Percentiles rank a stretch among this genome's conserved stretches.
These are phyloP conservation scores for Raffaelea deltoideospora DNA, from an alignment of 2,329 filamentous ascomycete species.

Conservation along the genomic window DNA sequence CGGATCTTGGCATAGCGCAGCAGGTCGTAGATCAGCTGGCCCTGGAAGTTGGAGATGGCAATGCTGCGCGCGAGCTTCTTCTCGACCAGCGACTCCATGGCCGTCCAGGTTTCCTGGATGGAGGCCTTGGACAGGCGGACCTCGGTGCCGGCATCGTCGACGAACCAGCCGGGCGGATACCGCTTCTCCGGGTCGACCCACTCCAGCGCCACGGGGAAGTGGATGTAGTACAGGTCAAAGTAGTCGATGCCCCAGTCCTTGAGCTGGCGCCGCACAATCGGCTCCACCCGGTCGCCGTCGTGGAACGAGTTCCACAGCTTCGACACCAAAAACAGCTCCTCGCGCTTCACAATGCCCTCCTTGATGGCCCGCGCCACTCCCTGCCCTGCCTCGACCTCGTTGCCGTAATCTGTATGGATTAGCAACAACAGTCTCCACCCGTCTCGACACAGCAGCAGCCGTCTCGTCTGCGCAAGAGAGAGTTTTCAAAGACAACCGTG, in stretches of 20 bases:
- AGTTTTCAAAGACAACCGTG: too few relatives aligned
- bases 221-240: slow-evolving; percentile 79
- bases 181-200: slow-evolving; percentile 67
- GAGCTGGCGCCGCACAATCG: slow-evolving; percentile 62
- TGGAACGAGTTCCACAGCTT: slow-evolving; percentile 94
- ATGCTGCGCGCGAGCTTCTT: slow-evolving; percentile 56
- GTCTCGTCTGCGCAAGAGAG: too few relatives aligned
- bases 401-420: slow-evolving; percentile 72
- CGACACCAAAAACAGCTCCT: slow-evolving; percentile 82
- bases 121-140: slow-evolving; percentile 51
- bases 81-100: slow-evolving; percentile 62
- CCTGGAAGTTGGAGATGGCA: slow-evolving; percentile 73
- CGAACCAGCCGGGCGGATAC: slow-evolving; percentile 68
- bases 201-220: slow-evolving; percentile 78
- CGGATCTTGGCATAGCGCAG: slow-evolving; percentile 61
- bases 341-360: slow-evolving; percentile 66
- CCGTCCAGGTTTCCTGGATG: slow-evolving; percentile 69
- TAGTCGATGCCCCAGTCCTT: slow-evolving; percentile 76
- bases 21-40: slow-evolving; percentile 61
- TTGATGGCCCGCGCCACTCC: slow-evolving; percentile 66
- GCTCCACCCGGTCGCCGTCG: slow-evolving; percentile 60
- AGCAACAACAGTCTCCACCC: too few relatives aligned
- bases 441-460: too few relatives aligned
- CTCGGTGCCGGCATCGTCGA: slow-evolving; percentile 41
- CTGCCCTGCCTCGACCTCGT: slow-evolving; percentile 64